phyloP scores from a whole-genome alignment of 2,329 filamentous ascomycete genomes.

The Lizonia empirigonia region DNA sequence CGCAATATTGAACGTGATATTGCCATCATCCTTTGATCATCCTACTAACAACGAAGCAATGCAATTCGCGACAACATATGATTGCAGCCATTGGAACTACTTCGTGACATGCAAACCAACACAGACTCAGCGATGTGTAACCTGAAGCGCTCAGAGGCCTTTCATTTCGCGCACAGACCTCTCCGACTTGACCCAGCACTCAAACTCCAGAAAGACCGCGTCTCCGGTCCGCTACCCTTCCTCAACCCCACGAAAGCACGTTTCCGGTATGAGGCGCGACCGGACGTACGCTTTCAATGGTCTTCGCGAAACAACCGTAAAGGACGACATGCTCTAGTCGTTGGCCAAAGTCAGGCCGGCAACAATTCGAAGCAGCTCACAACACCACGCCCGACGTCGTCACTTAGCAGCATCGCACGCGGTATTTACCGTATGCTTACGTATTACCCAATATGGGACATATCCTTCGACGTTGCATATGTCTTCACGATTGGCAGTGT shows the following conservation, averaged over 20 bases:
- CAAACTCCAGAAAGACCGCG: slow-evolving; percentile 26
- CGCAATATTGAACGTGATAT: too few relatives aligned
- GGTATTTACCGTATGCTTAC: slow-evolving; percentile 58
- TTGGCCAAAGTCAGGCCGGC: slow-evolving; percentile 22
- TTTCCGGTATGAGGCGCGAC: slow-evolving; percentile 26
- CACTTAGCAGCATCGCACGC: slow-evolving; percentile 35
- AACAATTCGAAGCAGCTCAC: slow-evolving; percentile 25
- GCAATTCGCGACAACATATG: background rate
- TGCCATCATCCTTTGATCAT: too few relatives aligned
- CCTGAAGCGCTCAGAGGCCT: slow-evolving; percentile 17
- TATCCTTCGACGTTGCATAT: slow-evolving; percentile 61
- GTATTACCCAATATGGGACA: slow-evolving; percentile 60
- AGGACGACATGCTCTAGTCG: slow-evolving; percentile 48
- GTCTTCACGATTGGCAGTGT: slow-evolving; percentile 59
- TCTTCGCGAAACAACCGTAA: slow-evolving; percentile 53
- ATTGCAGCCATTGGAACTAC: background rate
- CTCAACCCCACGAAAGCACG: slow-evolving; percentile 55
- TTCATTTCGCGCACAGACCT: slow-evolving; percentile 34
- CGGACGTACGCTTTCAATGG: slow-evolving; percentile 48
- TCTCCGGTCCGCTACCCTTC: slow-evolving; percentile 53
- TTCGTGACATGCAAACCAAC: slow-evolving; percentile 32
- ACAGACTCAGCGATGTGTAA: background rate
- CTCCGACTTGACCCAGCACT: slow-evolving; percentile 28
- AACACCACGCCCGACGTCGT: slow-evolving; percentile 44
- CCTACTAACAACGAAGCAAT: background rate